Percentiles rank a stretch among this genome's conserved stretches.
phyloP scores from a whole-genome alignment of 2,329 filamentous ascomycete species.

The Boeremia exigua region DNA sequence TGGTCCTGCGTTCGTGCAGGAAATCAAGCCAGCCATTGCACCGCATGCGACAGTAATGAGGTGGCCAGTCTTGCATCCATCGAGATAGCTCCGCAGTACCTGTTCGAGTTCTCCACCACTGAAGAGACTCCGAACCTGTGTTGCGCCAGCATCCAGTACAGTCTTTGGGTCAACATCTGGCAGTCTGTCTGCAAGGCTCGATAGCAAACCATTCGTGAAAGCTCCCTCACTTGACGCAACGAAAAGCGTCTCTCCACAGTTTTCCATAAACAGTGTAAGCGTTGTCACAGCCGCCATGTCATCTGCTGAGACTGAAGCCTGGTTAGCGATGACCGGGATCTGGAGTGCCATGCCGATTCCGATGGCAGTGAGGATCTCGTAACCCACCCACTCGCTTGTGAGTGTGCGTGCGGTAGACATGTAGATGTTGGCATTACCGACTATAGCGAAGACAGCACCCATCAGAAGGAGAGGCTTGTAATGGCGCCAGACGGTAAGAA shows the following conservation, averaged over 20 bases:
- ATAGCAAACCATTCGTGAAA: slow-evolving; percentile 52
- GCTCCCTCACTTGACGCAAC: slow-evolving; percentile 51
- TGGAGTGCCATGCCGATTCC: slow-evolving; percentile 53
- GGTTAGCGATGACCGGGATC: slow-evolving; percentile 50
- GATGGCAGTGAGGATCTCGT: slow-evolving; percentile 54
- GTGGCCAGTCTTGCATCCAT: slow-evolving; percentile 35
- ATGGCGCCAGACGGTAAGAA: slow-evolving; percentile 43
- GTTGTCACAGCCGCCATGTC: slow-evolving; percentile 51
- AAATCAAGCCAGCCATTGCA: slow-evolving; percentile 26
- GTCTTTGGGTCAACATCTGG: slow-evolving; percentile 43
- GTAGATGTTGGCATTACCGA: slow-evolving; percentile 36
- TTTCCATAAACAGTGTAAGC: slow-evolving; percentile 53
- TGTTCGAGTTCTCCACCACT: slow-evolving; percentile 25
- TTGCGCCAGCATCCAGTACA: slow-evolving; percentile 53
- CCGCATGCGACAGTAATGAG: slow-evolving; percentile 30
- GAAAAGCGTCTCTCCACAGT: slow-evolving; percentile 52
- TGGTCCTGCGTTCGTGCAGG: slow-evolving; percentile 25
- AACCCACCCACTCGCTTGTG: slow-evolving; percentile 55
- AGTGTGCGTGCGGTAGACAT: slow-evolving; percentile 47
- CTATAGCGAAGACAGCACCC: slow-evolving; percentile 31
- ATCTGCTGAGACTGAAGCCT: slow-evolving; percentile 42
- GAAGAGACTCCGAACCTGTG: slow-evolving; percentile 50
- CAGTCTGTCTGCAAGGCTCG: slow-evolving; percentile 39
- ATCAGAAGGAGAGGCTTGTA: slow-evolving; percentile 53
- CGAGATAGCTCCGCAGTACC: slow-evolving; percentile 31